Conservation (phyloP, 2,329 filamentous ascomycete species). For the Botrytis pseudocinerea region DNA sequence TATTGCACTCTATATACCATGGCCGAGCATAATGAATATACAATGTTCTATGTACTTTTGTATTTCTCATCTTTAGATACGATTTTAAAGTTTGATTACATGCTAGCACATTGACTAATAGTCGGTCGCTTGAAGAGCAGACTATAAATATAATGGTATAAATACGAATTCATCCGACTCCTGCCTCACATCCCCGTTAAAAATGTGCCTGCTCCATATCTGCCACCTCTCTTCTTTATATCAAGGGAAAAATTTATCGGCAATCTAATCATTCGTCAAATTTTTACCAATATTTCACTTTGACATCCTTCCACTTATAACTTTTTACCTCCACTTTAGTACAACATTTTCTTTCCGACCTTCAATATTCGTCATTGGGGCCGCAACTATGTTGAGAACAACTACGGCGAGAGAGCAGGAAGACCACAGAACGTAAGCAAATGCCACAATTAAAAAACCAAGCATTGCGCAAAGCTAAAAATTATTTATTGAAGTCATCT, state of each 20-base stretch:
- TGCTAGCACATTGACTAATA: neutral
- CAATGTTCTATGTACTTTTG: neutral
- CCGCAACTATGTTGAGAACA: neutral
- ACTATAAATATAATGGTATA: neutral
- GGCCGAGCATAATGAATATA: neutral
- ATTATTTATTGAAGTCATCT: neutral
- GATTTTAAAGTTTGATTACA: neutral
- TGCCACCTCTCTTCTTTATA: neutral
- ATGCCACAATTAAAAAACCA: rapidly evolving
- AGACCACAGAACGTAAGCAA: neutral
- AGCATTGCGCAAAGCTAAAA: neutral
- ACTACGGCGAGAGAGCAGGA: neutral
- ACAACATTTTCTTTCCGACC: neutral
- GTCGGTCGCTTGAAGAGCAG: too few relatives aligned
- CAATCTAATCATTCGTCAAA: neutral
- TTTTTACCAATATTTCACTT: neutral
- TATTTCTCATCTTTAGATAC: rapidly evolving
- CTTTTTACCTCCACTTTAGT: too few relatives aligned
- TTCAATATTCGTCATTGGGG: neutral
- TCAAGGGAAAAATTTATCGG: neutral
- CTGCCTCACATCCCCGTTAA: neutral
- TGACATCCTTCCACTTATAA: neutral
- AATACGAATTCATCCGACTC: neutral
- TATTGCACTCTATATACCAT: neutral
- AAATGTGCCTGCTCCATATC: neutral